These are phyloP conservation scores for Echeveria elegans DNA, from an alignment of 164 flowering plant genomes.

Conservation along the genomic window DNA sequence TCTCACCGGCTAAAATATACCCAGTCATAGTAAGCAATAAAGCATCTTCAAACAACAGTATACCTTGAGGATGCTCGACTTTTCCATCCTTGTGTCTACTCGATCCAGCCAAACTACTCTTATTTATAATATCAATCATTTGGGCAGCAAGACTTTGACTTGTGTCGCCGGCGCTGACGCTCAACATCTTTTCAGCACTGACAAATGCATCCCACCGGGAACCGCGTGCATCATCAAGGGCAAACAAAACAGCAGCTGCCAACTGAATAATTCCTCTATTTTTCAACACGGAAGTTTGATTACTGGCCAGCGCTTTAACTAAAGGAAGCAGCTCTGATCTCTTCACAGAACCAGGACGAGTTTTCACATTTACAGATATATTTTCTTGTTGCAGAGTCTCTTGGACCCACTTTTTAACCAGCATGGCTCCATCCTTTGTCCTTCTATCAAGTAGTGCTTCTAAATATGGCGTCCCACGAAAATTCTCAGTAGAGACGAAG, in stretches of 20 bases:
- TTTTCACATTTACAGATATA: conserved; percentile 33
- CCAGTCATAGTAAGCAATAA: conserved; percentile 63
- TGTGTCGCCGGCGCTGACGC: conserved; percentile 73
- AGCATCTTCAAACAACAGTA: conserved; percentile 71
- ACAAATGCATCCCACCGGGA: conserved; percentile 78
- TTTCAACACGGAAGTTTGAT: conserved; percentile 50
- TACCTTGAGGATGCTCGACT: conserved; percentile 26
- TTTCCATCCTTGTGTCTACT: conserved; percentile 20
- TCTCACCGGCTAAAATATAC: conserved; percentile 90
- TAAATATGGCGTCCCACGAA: conserved; percentile 63
- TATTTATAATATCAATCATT: conserved; percentile 76
- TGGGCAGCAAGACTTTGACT: conserved; percentile 89
- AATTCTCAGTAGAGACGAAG: conserved; percentile 55
- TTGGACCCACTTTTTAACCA: conserved; percentile 86
- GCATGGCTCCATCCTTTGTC: conserved; percentile 69
- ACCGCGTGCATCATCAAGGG: conserved; percentile 56
- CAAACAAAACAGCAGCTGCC: conserved; percentile 51
- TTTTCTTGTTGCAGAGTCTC: conserved; percentile 63
- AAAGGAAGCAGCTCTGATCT: conserved; percentile 51
- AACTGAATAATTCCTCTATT: conserved; percentile 87
- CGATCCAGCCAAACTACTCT: conserved; percentile 41
- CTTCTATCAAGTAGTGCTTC: conserved; percentile 79
- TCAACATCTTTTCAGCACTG: conserved; percentile 81
- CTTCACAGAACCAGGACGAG: conserved; percentile 52
- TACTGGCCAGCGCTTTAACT: conserved; percentile 55